phyloP scores from a whole-genome alignment of 129 eudicot genomes.

The Pseudognaphalium luteoalbum region DNA sequence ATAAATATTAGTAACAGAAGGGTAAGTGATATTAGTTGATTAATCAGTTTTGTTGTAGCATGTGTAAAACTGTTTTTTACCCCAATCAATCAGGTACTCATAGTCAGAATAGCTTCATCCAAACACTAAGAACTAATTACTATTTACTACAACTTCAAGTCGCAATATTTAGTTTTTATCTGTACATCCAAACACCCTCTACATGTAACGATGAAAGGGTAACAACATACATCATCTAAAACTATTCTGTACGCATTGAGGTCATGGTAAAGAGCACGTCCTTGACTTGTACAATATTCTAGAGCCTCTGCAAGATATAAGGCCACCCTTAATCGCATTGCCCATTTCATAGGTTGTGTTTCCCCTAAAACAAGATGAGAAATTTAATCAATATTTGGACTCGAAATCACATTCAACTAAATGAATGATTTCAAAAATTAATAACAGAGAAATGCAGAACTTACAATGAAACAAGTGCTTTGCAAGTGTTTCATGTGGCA shows the following conservation, averaged over 20 bases:
- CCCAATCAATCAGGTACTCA: too few relatives aligned
- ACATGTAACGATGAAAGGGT: background rate
- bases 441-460: conserved; percentile 12
- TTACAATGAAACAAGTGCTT: conserved; percentile 90
- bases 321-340: conserved; percentile 95
- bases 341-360: conserved; percentile 96
- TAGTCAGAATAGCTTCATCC: too few relatives aligned
- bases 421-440: background rate
- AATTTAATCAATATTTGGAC: conserved; percentile 20
- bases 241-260: conserved; percentile 82
- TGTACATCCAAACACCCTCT: background rate
- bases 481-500: conserved; percentile 92
- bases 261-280: conserved; percentile 88
- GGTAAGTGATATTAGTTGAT: too few relatives aligned
- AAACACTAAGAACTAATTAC: too few relatives aligned
- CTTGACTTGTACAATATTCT: conserved; percentile 86
- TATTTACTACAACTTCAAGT: too few relatives aligned
- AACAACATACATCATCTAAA: conserved; percentile 63
- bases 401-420: background rate
- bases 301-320: conserved; percentile 82
- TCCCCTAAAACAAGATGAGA: conserved; percentile 66
- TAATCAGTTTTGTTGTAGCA: too few relatives aligned
- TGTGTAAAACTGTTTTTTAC: too few relatives aligned
- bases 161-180: too few relatives aligned
- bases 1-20: too few relatives aligned